Evolutionary conservation across 2,329 filamentous ascomycete genomes (phyloP).

Genomic region (Elsinoe arachidis): DNA sequence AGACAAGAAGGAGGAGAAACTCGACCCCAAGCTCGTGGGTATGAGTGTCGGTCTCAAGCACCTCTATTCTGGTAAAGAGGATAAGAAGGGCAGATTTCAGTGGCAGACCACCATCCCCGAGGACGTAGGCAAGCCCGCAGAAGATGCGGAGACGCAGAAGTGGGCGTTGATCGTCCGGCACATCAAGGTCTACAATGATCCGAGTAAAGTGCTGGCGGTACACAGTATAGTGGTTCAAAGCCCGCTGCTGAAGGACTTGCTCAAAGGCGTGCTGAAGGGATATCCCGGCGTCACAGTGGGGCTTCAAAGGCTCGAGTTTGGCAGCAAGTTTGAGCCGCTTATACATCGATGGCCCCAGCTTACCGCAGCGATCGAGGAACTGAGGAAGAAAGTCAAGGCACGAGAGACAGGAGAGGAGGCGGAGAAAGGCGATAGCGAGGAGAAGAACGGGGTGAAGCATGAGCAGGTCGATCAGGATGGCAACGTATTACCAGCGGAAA

Average conservation of each 20-base stretch:
- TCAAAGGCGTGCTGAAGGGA: slow-evolving; percentile 46
- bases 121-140: slow-evolving; percentile 47
- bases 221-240: slow-evolving; percentile 58
- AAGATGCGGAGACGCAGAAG: slow-evolving; percentile 53
- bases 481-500: background rate
- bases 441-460: background rate
- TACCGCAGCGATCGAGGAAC: slow-evolving; percentile 31
- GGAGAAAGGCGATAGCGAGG: background rate
- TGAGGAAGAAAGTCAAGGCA: slow-evolving; percentile 16
- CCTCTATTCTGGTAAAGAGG: slow-evolving; percentile 43
- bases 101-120: slow-evolving; percentile 51
- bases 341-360: slow-evolving; percentile 54
- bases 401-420: background rate
- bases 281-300: slow-evolving; percentile 54
- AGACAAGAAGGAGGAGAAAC: slow-evolving; percentile 8
- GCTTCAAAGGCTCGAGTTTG: slow-evolving; percentile 53
- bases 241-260: slow-evolving; percentile 49
- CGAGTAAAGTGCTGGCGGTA: slow-evolving; percentile 51
- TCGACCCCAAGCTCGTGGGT: slow-evolving; percentile 21
- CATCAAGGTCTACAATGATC: slow-evolving; percentile 41
- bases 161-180: slow-evolving; percentile 55
- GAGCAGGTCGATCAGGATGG: slow-evolving; percentile 4
- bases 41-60: slow-evolving; percentile 38
- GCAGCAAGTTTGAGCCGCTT: slow-evolving; percentile 53
- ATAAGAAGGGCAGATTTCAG: slow-evolving; percentile 41